A percentile compares a stretch with the other conserved stretches of the same genome.
Evolutionary conservation across 306 rosid species (phyloP).

Genomic region (Oxytropis ochrocephala): DNA sequence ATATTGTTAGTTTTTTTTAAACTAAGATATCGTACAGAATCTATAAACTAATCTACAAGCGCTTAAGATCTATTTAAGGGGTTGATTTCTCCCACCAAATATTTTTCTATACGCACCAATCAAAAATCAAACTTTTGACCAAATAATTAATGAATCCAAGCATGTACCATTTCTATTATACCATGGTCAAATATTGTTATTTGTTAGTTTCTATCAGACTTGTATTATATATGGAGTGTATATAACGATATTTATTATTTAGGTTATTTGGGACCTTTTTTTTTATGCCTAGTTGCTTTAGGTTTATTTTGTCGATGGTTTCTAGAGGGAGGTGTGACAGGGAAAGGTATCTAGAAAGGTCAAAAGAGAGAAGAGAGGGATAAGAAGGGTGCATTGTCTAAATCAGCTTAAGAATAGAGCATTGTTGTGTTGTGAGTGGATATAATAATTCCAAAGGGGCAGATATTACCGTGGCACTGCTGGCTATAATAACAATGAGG

Average conservation of each 20-base stretch:
- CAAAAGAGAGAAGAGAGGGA: conserved; percentile 1
- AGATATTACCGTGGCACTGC: not conserved
- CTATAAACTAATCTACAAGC: no score
- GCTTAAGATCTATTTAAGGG: no score
- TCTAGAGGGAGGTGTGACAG: conserved; percentile 23
- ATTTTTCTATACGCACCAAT: no score
- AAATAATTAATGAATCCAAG: no score
- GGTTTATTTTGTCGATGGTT: conserved; percentile 20
- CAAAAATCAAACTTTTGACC: no score
- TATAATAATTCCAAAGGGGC: conserved; percentile 13
- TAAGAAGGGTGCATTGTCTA: conserved; percentile 10
- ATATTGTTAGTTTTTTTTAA: no score
- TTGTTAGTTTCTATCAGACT: conserved; percentile 8
- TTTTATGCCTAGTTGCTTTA: not conserved
- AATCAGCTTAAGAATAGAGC: conserved; percentile 11
- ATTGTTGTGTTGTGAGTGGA: not conserved
- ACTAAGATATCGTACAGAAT: no score
- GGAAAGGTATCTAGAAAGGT: conserved; percentile 32
- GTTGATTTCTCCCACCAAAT: no score
- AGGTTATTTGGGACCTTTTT: not conserved
- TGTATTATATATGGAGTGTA: conserved; percentile 11
- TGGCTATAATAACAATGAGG: not conserved
- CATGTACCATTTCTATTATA: no score
- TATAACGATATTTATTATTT: conserved; percentile 9
- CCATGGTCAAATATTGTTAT: no score